Conservation (phyloP, 2,329 filamentous ascomycete species). For the Phialophora chinensis region DNA sequence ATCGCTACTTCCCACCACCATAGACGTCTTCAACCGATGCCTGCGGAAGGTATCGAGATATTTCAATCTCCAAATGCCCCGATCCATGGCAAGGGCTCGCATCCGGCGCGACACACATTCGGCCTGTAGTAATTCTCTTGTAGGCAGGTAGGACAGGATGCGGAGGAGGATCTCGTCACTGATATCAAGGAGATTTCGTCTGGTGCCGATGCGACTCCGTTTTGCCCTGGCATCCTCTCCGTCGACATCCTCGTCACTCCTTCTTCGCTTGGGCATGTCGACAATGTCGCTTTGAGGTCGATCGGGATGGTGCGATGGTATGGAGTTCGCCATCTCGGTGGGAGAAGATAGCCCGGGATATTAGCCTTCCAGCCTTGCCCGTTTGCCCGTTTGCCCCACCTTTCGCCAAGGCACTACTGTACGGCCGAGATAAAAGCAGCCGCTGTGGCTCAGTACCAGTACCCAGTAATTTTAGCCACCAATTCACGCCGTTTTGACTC, state of each 20-base stretch:
- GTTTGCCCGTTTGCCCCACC: neutral
- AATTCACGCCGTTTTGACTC: too few species aligned
- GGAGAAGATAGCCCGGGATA: neutral
- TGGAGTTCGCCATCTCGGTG: neutral
- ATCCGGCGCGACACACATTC: slow-evolving; percentile 78
- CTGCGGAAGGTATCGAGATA: slow-evolving; percentile 75
- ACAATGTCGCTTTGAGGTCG: neutral
- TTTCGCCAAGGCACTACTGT: neutral
- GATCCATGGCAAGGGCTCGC: slow-evolving; percentile 73
- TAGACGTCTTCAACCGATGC: slow-evolving; percentile 16
- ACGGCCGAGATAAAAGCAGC: neutral
- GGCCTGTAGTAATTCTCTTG: slow-evolving; percentile 69
- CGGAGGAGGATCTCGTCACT: slow-evolving; percentile 89
- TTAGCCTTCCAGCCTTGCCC: neutral
- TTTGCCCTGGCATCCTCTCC: slow-evolving; percentile 16
- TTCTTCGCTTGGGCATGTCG: slow-evolving; percentile 31
- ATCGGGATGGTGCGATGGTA: neutral
- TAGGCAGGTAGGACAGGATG: slow-evolving; percentile 77
- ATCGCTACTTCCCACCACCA: slow-evolving; percentile 51
- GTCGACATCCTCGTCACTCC: slow-evolving; percentile 26
- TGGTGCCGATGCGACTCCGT: slow-evolving; percentile 29
- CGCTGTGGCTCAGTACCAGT: too few species aligned
- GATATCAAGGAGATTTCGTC: slow-evolving; percentile 65
- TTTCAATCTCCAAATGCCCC: slow-evolving; percentile 86
- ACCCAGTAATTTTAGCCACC: too few species aligned